phyloP scores from a whole-genome alignment of 1,139 yeast species.

The Scheffersomyces segobiensis region DNA sequence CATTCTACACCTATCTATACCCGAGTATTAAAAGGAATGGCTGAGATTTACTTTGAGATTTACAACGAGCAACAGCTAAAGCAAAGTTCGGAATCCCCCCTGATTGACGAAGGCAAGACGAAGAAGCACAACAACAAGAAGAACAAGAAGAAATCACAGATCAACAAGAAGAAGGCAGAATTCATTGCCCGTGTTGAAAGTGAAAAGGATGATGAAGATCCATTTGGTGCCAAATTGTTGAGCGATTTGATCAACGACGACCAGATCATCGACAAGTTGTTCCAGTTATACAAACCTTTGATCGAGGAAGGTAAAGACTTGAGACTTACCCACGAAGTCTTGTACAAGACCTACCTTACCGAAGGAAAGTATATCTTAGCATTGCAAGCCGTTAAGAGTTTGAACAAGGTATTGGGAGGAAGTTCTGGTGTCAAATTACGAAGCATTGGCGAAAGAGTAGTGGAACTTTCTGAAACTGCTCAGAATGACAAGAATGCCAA shows the following conservation, averaged over 20 bases:
- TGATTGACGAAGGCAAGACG: slow-evolving; percentile 19
- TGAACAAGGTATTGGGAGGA: slow-evolving; percentile 29
- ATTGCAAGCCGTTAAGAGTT: slow-evolving; percentile 42
- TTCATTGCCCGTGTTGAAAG: slow-evolving; percentile 43
- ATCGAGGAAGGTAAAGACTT: slow-evolving; percentile 36
- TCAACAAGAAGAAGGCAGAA: slow-evolving; percentile 38
- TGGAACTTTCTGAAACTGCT: slow-evolving; percentile 24
- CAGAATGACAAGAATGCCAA: slow-evolving; percentile 30
- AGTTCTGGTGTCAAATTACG: slow-evolving; percentile 14
- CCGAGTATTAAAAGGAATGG: slow-evolving; percentile 69
- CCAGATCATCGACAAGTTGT: slow-evolving; percentile 32
- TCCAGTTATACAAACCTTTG: slow-evolving; percentile 31
- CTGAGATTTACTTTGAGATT: slow-evolving; percentile 56
- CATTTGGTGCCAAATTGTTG: slow-evolving; percentile 45
- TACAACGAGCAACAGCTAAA: slow-evolving; percentile 22
- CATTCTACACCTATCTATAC: slow-evolving; percentile 69
- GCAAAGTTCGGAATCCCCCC: slow-evolving; percentile 6
- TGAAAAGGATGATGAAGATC: slow-evolving; percentile 48
- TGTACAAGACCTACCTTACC: slow-evolving; percentile 38
- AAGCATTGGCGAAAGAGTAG: slow-evolving; percentile 26
- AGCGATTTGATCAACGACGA: slow-evolving; percentile 27
- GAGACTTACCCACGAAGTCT: slow-evolving; percentile 36
- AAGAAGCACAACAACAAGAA: slow-evolving; percentile 28
- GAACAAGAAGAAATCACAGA: slow-evolving; percentile 36
- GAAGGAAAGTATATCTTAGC: slow-evolving; percentile 50